Evolutionary conservation across 345 rosid species (phyloP).

Genomic region (Euphorbia peplus): DNA sequence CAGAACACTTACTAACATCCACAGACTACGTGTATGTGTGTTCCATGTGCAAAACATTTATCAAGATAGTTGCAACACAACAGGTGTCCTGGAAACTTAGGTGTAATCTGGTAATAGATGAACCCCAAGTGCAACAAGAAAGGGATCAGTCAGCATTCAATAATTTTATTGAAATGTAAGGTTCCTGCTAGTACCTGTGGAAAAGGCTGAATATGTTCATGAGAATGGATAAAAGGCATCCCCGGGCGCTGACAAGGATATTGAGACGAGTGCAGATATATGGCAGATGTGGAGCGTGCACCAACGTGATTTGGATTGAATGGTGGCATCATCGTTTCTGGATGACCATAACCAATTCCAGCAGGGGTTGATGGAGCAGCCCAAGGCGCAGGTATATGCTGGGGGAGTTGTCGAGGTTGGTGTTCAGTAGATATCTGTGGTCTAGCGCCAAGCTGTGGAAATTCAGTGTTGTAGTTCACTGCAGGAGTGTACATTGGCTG

Average conservation of each 20-base stretch:
- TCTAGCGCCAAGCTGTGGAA: constrained; percentile 70
- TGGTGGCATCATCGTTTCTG: constrained; percentile 61
- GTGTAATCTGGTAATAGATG: no score
- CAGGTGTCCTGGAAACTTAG: background rate
- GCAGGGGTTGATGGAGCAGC: constrained; percentile 42
- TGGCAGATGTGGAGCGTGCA: constrained; percentile 46
- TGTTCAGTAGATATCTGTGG: constrained; percentile 64
- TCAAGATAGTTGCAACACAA: no score
- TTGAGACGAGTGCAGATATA: constrained; percentile 61
- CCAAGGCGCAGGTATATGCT: constrained; percentile 61
- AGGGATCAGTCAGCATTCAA: background rate
- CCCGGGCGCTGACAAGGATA: constrained; percentile 73
- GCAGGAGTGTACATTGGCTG: constrained; percentile 75
- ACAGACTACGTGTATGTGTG: no score
- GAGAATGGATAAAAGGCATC: constrained; percentile 53
- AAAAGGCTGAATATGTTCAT: constrained; percentile 60
- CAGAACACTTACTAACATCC: no score
- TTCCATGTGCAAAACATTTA: no score
- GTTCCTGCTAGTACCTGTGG: constrained; percentile 47
- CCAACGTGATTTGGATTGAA: constrained; percentile 59
- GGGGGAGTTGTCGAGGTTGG: constrained; percentile 51
- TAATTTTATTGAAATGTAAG: background rate
- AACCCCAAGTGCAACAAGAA: background rate
- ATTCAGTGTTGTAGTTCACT: constrained; percentile 75
- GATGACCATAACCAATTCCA: constrained; percentile 70